Base-by-base conservation (phyloP, 176 grass and related monocot species). In the Themeda triandra region DNA sequence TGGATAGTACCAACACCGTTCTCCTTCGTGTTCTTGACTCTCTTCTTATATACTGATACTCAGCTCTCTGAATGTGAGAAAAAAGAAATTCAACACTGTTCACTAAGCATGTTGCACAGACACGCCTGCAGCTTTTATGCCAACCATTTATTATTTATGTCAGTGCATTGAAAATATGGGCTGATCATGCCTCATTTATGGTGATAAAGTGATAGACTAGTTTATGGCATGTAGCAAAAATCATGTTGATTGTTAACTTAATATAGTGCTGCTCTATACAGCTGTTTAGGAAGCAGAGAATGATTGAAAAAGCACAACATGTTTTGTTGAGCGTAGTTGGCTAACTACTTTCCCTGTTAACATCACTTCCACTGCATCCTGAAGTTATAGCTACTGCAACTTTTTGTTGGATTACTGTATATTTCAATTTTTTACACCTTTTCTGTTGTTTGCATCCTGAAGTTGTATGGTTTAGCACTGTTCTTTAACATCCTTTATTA, bases 271-370 rank as follows among this genome's bases (percentile, higher is more conserved):
- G 18, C 6, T 71, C 13, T 70, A 25, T 70, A 70, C 13, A 28
- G 73, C 45, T 59, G 32, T 28, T 71, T 77, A 21, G 21, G 28
- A 69, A 32, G 27, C 23, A 62, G 30, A n/a, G n/a, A 48, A 24
- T 56, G 36, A 8, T 25, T 67, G 10, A 69, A 69, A 76, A 72
- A 0, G 24, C 36, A 49, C 36, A 14, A 10, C 19, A 7, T 82
- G 63, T 30, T 79, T 83, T 73, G 63, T 86, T 74, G 23, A 82
- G 83, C 45, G 60, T 12, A 46, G 44, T 40, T 28, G 41, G 54
- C 23, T 71, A 24, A 69, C 35, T 70, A 36, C 14, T n/a, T 75
- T 85, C 18, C 63, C 37, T 69, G 36, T 80, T 80, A 79, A 10
- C 41, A 68, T 60, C 15, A 45, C 59, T 35, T 64, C 64, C 6